These are phyloP conservation scores for Wickerhamiella vanderwaltii DNA, from an alignment of 805 yeast genomes.

Conservation along the genomic window DNA sequence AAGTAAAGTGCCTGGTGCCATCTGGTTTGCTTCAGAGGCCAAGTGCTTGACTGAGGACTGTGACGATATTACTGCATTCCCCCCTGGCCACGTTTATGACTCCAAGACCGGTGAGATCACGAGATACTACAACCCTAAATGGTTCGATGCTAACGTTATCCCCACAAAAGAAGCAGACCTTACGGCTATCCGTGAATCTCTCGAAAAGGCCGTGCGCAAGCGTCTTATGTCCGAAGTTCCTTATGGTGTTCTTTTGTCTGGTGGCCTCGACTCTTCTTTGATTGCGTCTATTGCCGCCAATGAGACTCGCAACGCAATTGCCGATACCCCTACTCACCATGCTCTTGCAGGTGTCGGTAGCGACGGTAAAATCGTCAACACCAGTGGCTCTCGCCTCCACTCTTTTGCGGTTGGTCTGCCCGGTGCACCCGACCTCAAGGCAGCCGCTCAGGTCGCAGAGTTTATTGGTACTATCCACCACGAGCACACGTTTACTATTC, in stretches of 20 bases:
- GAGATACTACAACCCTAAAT: conserved; percentile 80
- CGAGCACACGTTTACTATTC: conserved; percentile 92
- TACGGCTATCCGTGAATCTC: conserved; percentile 55
- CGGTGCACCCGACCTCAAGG: conserved; percentile 93
- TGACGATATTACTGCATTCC: conserved; percentile 86
- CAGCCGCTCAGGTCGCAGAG: conserved; percentile 94
- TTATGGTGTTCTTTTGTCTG: conserved; percentile 91
- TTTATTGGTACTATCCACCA: conserved; percentile 94
- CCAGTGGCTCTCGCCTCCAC: conserved; percentile 59
- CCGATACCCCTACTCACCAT: conserved; percentile 47
- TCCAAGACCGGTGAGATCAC: conserved; percentile 75
- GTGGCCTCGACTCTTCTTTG: conserved; percentile 94
- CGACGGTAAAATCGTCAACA: conserved; percentile 61
- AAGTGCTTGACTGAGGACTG: conserved; percentile 91
- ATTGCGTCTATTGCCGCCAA: conserved; percentile 96
- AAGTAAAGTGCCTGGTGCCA: conserved; percentile 52
- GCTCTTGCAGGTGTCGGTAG: conserved; percentile 89
- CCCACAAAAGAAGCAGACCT: conserved; percentile 71
- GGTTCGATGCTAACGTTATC: conserved; percentile 78
- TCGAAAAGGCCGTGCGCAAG: conserved; percentile 95
- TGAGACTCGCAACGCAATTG: conserved; percentile 74
- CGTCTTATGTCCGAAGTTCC: conserved; percentile 99
- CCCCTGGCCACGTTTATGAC: conserved; percentile 97
- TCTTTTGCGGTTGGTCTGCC: conserved; percentile 96
- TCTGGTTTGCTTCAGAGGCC: conserved; percentile 87